A percentile compares a stretch with the other conserved stretches of the same genome.
Evolutionary conservation across 441 rosid genomes (phyloP).

Genomic region (Brassica balearica): DNA sequence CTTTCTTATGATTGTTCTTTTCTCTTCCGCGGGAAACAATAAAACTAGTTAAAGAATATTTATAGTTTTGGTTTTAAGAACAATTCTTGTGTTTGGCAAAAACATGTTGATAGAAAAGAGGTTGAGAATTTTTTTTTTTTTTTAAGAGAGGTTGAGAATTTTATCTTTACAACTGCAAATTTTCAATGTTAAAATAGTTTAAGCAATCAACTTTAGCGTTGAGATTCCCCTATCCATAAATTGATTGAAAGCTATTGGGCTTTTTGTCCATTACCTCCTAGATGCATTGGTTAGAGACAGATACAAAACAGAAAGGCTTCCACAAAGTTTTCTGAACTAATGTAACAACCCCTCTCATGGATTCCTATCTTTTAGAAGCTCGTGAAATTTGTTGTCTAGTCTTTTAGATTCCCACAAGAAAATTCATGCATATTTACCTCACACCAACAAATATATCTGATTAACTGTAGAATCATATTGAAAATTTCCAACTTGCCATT

Average conservation of each 20-base stretch:
- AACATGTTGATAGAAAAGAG: not conserved
- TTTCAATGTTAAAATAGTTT: slow-evolving; percentile 12
- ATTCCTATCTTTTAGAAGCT: not conserved
- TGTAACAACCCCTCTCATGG: not conserved
- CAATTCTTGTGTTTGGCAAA: not conserved
- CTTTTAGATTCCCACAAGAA: slow-evolving; percentile 6
- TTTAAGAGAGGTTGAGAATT: not conserved
- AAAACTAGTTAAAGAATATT: not conserved
- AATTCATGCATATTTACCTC: not conserved
- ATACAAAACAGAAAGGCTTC: slow-evolving; percentile 21
- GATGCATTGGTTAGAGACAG: slow-evolving; percentile 31
- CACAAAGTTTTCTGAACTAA: slow-evolving; percentile 9
- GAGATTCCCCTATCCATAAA: slow-evolving; percentile 22
- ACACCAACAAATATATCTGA: not conserved
- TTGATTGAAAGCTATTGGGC: slow-evolving; percentile 17
- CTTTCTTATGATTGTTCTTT: slow-evolving; percentile 29
- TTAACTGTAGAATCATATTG: not conserved
- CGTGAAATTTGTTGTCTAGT: not conserved
- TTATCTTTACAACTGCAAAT: not conserved
- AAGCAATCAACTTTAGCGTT: slow-evolving; percentile 29
- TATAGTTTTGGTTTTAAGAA: not conserved
- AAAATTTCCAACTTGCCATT: not conserved
- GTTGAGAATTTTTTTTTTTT: too few species aligned
- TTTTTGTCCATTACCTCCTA: slow-evolving; percentile 8
- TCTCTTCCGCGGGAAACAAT: slow-evolving; percentile 25